Conservation (phyloP, 768 basidiomycete genomes). For the Rubroboletus satanas region DNA sequence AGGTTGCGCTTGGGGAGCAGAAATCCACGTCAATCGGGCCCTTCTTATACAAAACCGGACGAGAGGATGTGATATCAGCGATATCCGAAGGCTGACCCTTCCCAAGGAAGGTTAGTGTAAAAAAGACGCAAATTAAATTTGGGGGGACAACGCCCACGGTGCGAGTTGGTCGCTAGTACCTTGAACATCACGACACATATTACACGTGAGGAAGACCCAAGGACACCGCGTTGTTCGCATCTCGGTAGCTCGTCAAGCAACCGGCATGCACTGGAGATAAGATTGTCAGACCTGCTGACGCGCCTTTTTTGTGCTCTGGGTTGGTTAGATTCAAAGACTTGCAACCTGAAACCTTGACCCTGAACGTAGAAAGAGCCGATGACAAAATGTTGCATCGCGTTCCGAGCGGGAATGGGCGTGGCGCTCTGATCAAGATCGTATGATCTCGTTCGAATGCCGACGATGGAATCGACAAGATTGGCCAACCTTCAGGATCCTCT, state of each 20-base stretch:
- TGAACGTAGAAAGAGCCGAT: constrained; percentile 11
- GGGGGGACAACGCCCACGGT: constrained; percentile 21
- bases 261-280: constrained; percentile 12
- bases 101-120: constrained; percentile 23
- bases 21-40: constrained; percentile 3
- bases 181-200: constrained; percentile 29
- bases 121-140: constrained; percentile 26
- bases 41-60: constrained; percentile 31
- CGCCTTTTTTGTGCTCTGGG: constrained; percentile 9
- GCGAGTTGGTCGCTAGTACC: constrained; percentile 27
- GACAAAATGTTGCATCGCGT: neutral
- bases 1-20: constrained; percentile 6
- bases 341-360: constrained; percentile 17
- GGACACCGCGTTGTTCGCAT: constrained; percentile 27
- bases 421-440: constrained; percentile 17
- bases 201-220: constrained; percentile 30
- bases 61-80: constrained; percentile 17
- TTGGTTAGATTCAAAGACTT: constrained; percentile 15
- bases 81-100: constrained; percentile 17
- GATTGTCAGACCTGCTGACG: constrained; percentile 22
- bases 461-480: constrained; percentile 21
- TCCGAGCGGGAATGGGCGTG: constrained; percentile 1
- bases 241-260: constrained; percentile 21
- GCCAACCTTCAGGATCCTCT: constrained; percentile 10
- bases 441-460: constrained; percentile 16